Evolutionary conservation across 805 yeast genomes (phyloP).

Genomic region (Wickerhamiella bombiphila): DNA sequence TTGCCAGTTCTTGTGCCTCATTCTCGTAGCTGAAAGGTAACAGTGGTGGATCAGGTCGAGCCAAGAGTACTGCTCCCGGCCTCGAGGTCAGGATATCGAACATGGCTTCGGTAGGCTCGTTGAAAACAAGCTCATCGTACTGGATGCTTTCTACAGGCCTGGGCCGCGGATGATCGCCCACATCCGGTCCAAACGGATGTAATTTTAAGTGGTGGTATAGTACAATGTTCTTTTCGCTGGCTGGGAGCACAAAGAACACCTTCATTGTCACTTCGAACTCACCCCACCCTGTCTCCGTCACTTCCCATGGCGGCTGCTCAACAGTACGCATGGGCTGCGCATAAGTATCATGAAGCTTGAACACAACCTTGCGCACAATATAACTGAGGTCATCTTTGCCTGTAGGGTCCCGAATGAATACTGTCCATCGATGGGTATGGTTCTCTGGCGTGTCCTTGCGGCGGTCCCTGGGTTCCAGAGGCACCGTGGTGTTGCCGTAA

Average conservation of each 20-base stretch:
- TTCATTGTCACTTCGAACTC: slow-evolving; percentile 88
- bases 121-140: slow-evolving; percentile 86
- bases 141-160: slow-evolving; percentile 42
- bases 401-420: slow-evolving; percentile 69
- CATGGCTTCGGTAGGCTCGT: slow-evolving; percentile 85
- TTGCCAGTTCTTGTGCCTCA: slow-evolving; percentile 50
- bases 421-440: slow-evolving; percentile 94
- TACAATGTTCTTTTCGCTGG: slow-evolving; percentile 74
- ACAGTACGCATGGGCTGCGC: slow-evolving; percentile 72
- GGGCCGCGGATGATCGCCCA: slow-evolving; percentile 18
- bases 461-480: slow-evolving; percentile 38
- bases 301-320: slow-evolving; percentile 85
- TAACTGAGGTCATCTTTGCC: slow-evolving; percentile 62
- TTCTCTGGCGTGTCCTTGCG: slow-evolving; percentile 60
- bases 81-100: slow-evolving; percentile 55
- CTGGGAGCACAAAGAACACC: slow-evolving; percentile 71
- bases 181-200: slow-evolving; percentile 56
- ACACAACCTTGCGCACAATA: slow-evolving; percentile 76
- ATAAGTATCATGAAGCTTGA: slow-evolving; percentile 90
- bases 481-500: slow-evolving; percentile 69
- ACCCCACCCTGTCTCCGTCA: slow-evolving; percentile 99
- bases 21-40: slow-evolving; percentile 32
- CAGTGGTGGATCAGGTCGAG: slow-evolving; percentile 22
- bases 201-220: slow-evolving; percentile 80
- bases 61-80: slow-evolving; percentile 25